Percentiles rank a stretch among this genome's conserved stretches.
phyloP scores from a whole-genome alignment of 1,139 yeast genomes.

The Geotrichum histeridarum region DNA sequence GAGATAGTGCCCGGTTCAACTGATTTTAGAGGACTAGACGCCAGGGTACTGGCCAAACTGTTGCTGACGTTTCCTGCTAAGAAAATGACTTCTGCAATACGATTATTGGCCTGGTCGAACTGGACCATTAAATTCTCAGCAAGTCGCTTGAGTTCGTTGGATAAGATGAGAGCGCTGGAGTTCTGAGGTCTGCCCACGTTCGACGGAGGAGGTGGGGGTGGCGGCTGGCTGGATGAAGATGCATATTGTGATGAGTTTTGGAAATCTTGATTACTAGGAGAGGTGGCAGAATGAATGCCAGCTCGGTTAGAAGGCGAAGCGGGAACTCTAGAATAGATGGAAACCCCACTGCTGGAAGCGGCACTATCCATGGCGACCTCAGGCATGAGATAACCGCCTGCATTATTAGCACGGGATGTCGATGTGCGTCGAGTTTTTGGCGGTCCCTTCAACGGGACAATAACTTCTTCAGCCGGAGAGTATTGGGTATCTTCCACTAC shows the following conservation, averaged over 20 bases:
- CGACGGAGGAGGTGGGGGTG: conserved; percentile 1
- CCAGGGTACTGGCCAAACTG: conserved; percentile 1
- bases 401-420: conserved; percentile 5
- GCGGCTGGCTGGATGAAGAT: background rate
- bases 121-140: conserved; percentile 11
- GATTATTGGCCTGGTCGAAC: conserved; percentile 14
- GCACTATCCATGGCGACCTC: conserved; percentile 4
- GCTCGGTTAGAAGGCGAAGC: conserved; percentile 6
- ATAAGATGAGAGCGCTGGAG: background rate
- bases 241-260: background rate
- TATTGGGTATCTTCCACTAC: conserved; percentile 12
- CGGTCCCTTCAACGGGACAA: background rate
- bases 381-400: conserved; percentile 14
- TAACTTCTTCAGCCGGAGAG: conserved; percentile 5
- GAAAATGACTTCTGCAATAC: conserved; percentile 2
- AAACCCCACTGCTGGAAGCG: background rate
- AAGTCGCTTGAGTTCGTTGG: conserved; percentile 12
- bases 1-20: conserved; percentile 27
- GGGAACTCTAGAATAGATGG: background rate
- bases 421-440: background rate
- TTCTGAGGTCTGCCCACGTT: background rate
- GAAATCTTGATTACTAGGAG: background rate
- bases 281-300: background rate
- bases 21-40: conserved; percentile 3
- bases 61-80: conserved; percentile 11